Conservation (phyloP, 768 basidiomycete species). For the Daedaleopsis nitida region DNA sequence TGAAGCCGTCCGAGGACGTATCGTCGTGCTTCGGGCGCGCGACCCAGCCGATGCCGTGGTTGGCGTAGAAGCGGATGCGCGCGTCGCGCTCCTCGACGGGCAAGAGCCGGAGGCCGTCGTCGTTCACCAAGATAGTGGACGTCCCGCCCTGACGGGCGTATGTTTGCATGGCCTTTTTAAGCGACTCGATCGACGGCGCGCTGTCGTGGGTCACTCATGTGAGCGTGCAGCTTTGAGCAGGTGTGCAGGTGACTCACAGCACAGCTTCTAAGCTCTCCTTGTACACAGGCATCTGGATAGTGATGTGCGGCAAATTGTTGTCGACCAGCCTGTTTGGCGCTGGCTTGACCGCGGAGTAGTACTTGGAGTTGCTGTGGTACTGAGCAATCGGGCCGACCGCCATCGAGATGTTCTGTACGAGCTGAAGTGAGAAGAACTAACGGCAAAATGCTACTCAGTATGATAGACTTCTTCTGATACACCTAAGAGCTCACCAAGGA, state of each 20-base stretch:
- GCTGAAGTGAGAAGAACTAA: slow-evolving; percentile 43
- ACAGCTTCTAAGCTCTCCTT: slow-evolving; percentile 54
- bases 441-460: too few species aligned
- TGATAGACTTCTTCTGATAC: background rate
- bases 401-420: slow-evolving; percentile 42
- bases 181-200: slow-evolving; percentile 51
- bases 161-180: slow-evolving; percentile 63
- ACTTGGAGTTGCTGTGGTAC: slow-evolving; percentile 52
- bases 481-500: slow-evolving; percentile 38
- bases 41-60: slow-evolving; percentile 61
- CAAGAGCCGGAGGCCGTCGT: slow-evolving; percentile 59
- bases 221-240: background rate
- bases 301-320: slow-evolving; percentile 47
- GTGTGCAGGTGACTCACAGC: slow-evolving; percentile 38
- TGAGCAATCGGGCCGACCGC: slow-evolving; percentile 56
- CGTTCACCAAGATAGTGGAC: slow-evolving; percentile 60
- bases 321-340: slow-evolving; percentile 45
- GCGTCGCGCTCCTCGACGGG: slow-evolving; percentile 46
- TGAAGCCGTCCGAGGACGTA: slow-evolving; percentile 41
- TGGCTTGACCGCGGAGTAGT: slow-evolving; percentile 51
- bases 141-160: slow-evolving; percentile 67
- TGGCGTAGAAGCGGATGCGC: slow-evolving; percentile 55
- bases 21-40: slow-evolving; percentile 54
- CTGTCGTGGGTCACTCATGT: slow-evolving; percentile 17
- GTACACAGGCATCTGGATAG: slow-evolving; percentile 57